Conservation (phyloP, 2,329 filamentous ascomycete genomes). For the Aspergillus pseudoglaucus region DNA sequence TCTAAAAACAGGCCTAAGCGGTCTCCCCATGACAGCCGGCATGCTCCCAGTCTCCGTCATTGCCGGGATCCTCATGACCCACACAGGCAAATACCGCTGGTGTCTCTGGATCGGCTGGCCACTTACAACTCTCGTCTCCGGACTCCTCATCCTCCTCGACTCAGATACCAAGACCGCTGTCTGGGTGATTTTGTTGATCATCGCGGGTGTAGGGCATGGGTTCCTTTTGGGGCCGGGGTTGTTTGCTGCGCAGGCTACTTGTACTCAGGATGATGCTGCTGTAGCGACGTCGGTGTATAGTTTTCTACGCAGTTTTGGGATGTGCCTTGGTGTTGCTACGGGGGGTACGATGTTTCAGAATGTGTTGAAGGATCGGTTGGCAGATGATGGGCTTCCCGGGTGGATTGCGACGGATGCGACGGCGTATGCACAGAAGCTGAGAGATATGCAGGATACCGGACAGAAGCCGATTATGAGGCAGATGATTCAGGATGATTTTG, state of each 20-base stretch:
- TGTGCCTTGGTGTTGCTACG: slow-evolving; percentile 59
- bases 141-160: slow-evolving; percentile 36
- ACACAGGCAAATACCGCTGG: slow-evolving; percentile 55
- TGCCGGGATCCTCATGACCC: slow-evolving; percentile 43
- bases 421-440: no score
- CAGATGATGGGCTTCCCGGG: no score
- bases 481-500: no score
- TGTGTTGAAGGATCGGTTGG: no score
- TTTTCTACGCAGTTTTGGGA: slow-evolving; percentile 61
- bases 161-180: slow-evolving; percentile 43
- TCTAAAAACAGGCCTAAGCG: slow-evolving; percentile 49
- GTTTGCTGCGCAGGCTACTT: slow-evolving; percentile 58
- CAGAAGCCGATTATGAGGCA: no score
- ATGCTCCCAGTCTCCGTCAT: slow-evolving; percentile 56
- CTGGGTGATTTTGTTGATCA: slow-evolving; percentile 57
- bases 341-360: slow-evolving; percentile 67
- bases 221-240: slow-evolving; percentile 60
- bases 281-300: slow-evolving; percentile 59
- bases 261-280: slow-evolving; percentile 51
- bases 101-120: slow-evolving; percentile 57
- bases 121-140: slow-evolving; percentile 53
- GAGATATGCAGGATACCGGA: no score
- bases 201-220: slow-evolving; percentile 56
- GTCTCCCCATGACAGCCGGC: slow-evolving; percentile 56
- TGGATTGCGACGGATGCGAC: no score